phyloP scores from a whole-genome alignment of 306 rosid species.

The Vigna nakashimae region DNA sequence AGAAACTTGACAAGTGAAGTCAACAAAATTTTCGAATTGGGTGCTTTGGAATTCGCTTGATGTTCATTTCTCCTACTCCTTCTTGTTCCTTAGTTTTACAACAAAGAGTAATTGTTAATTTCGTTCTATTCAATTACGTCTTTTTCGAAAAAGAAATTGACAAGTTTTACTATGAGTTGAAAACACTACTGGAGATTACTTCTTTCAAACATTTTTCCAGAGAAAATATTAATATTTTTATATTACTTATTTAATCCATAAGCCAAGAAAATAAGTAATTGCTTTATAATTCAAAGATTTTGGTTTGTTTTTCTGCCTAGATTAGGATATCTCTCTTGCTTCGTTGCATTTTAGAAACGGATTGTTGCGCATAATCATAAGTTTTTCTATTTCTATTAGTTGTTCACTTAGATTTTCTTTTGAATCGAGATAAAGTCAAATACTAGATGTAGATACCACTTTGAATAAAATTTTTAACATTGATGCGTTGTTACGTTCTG shows the following conservation, averaged over 20 bases:
- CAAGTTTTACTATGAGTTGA: slow-evolving; percentile 57
- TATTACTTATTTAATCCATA: neutral
- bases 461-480: too few relatives aligned
- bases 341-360: neutral
- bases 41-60: neutral
- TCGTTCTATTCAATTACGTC: neutral
- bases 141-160: slow-evolving; percentile 14
- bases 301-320: neutral
- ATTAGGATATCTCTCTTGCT: neutral
- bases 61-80: neutral
- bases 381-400: too few relatives aligned
- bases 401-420: too few relatives aligned
- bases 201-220: neutral
- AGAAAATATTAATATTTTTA: neutral
- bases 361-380: neutral
- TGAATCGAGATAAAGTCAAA: too few relatives aligned
- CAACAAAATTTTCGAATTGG: neutral
- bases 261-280: slow-evolving; percentile 12
- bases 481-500: too few relatives aligned
- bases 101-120: neutral
- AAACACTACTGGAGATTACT: neutral
- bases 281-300: neutral
- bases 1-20: neutral
- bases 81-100: neutral
- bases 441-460: too few relatives aligned